Percentiles rank a stretch among this genome's conserved stretches.
Evolutionary conservation across 2,329 filamentous ascomycete species (phyloP).

Genomic region (Rhynchosporium agropyri): DNA sequence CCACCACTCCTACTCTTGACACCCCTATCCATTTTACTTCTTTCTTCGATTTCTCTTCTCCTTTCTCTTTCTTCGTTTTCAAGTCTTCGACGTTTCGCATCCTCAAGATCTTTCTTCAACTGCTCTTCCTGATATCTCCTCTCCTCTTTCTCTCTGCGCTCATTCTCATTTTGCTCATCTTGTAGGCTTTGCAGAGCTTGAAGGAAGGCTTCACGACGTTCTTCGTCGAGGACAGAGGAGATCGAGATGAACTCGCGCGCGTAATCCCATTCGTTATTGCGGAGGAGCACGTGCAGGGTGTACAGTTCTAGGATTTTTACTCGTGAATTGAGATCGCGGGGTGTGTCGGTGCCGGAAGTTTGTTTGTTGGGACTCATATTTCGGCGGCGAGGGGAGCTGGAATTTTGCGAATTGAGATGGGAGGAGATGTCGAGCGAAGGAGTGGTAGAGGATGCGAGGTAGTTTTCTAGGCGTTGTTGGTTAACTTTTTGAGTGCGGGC

Average conservation of each 20-base stretch:
- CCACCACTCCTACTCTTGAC: background rate
- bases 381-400: slow-evolving; percentile 56
- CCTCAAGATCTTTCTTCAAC: slow-evolving; percentile 58
- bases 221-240: slow-evolving; percentile 87
- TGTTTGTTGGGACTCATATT: slow-evolving; percentile 53
- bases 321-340: slow-evolving; percentile 78
- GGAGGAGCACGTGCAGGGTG: slow-evolving; percentile 88
- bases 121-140: slow-evolving; percentile 58
- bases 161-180: slow-evolving; percentile 78
- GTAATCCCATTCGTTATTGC: slow-evolving; percentile 96
- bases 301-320: slow-evolving; percentile 95
- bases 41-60: slow-evolving; percentile 49
- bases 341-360: slow-evolving; percentile 71
- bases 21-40: slow-evolving; percentile 57
- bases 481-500: slow-evolving; percentile 81
- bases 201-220: slow-evolving; percentile 84
- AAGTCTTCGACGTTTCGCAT: slow-evolving; percentile 58
- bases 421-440: slow-evolving; percentile 73
- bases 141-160: slow-evolving; percentile 63
- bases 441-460: slow-evolving; percentile 75
- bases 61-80: slow-evolving; percentile 62
- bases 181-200: slow-evolving; percentile 81
- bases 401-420: slow-evolving; percentile 51
- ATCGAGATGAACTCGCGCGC: slow-evolving; percentile 86
- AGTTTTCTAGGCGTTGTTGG: slow-evolving; percentile 85